These are phyloP conservation scores for Globisporangium polare DNA, from an alignment of 352 stramenopile genomes.

Conservation along the genomic window DNA sequence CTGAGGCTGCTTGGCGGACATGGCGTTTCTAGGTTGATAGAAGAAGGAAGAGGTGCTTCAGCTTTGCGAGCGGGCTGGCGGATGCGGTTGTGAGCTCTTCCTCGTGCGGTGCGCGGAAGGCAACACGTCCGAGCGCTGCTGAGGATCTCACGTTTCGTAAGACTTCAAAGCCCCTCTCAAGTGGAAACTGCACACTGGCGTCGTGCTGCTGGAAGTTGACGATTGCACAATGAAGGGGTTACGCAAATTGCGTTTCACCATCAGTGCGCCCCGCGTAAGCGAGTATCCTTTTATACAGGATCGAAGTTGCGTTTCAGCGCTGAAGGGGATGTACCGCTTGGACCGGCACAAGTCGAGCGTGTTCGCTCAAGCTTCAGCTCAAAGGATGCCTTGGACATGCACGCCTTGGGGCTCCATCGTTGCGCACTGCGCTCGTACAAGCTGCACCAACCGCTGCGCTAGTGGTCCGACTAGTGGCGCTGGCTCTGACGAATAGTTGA, in stretches of 20 bases:
- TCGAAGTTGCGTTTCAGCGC: neutral
- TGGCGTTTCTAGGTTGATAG: constrained; percentile 15
- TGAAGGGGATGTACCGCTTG: no score
- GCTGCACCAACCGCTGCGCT: neutral
- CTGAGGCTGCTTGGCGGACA: constrained; percentile 31
- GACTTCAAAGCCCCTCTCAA: constrained; percentile 5
- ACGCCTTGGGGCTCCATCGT: no score
- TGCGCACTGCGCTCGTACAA: neutral
- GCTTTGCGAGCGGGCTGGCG: constrained; percentile 7
- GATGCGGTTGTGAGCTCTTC: constrained; percentile 9
- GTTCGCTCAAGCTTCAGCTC: neutral
- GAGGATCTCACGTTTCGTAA: constrained; percentile 39
- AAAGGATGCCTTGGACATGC: neutral
- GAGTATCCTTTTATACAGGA: neutral
- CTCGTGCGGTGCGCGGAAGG: neutral
- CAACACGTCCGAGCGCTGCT: constrained; percentile 28
- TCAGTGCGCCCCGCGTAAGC: neutral
- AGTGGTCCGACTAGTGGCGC: neutral
- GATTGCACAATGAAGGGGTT: neutral
- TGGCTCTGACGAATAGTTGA: neutral
- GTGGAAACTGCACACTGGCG: neutral
- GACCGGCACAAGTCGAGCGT: neutral
- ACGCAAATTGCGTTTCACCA: neutral
- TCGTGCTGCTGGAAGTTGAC: no score
- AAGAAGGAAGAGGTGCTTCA: constrained; percentile 12